These are phyloP conservation scores for Cytospora piceicola DNA, from an alignment of 2,329 filamentous ascomycete species.

Conservation along the genomic window DNA sequence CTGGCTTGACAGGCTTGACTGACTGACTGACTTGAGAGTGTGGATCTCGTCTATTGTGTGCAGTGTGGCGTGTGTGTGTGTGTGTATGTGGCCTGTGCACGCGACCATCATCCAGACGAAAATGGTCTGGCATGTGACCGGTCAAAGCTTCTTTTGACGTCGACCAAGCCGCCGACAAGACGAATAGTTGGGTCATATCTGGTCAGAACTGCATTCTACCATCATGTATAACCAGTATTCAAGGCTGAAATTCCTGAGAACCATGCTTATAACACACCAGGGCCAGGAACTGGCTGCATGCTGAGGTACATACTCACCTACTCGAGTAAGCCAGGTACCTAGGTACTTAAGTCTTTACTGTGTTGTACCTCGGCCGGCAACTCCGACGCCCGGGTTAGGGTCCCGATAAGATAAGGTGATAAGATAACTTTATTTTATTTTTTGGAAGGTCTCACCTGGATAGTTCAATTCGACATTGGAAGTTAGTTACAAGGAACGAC, in stretches of 20 bases:
- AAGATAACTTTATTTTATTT: conserved; percentile 28
- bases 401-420: conserved; percentile 15
- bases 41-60: background rate
- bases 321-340: background rate
- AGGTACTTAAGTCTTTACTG: too few relatives aligned
- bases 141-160: conserved; percentile 20
- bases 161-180: background rate
- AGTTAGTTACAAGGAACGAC: background rate
- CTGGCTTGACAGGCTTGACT: background rate
- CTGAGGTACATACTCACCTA: background rate
- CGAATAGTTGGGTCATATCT: background rate
- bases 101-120: conserved; percentile 11
- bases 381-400: conserved; percentile 1
- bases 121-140: conserved; percentile 23
- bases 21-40: too few relatives aligned
- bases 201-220: background rate
- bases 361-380: too few relatives aligned
- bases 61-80: background rate
- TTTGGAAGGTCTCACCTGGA: background rate
- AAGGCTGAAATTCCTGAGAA: background rate
- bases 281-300: background rate
- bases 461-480: background rate
- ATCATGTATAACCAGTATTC: background rate
- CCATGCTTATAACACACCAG: too few relatives aligned
- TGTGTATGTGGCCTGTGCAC: conserved; percentile 26